These are phyloP conservation scores for Pisolithus sp. DNA, from an alignment of 768 basidiomycete species.

Conservation along the genomic window DNA sequence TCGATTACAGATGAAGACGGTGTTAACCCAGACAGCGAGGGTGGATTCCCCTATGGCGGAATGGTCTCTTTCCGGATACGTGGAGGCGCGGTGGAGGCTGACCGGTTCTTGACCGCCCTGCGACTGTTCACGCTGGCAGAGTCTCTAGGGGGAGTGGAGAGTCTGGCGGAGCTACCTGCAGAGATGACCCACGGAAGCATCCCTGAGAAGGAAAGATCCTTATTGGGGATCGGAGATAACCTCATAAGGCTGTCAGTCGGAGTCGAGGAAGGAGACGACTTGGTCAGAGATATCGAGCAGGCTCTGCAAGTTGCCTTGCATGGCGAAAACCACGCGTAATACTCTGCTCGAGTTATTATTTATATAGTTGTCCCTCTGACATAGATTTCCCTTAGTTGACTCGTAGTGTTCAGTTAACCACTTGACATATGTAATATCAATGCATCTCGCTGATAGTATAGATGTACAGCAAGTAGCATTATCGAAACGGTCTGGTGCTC, in stretches of 20 bases:
- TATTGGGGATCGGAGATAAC: constrained; percentile 72
- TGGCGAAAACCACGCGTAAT: not conserved
- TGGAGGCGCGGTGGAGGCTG: constrained; percentile 47
- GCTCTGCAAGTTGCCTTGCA: constrained; percentile 18
- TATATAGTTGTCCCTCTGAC: not conserved
- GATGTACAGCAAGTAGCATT: too few species aligned
- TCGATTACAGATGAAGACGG: constrained; percentile 17
- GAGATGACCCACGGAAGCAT: constrained; percentile 86
- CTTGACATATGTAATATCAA: too few species aligned
- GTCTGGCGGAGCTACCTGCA: constrained; percentile 79
- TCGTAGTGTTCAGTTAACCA: too few species aligned
- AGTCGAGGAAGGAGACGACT: constrained; percentile 81
- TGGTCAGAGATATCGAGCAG: constrained; percentile 38
- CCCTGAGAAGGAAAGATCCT: constrained; percentile 56
- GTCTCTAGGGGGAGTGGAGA: constrained; percentile 89
- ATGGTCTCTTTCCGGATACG: constrained; percentile 74
- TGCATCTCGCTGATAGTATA: too few species aligned
- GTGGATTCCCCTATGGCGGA: constrained; percentile 83
- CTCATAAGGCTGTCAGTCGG: constrained; percentile 80
- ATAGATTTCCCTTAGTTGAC: not conserved
- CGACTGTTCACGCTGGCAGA: constrained; percentile 79
- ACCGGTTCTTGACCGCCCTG: constrained; percentile 59
- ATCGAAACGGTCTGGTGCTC: too few species aligned
- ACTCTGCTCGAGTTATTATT: too few species aligned
- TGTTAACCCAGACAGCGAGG: constrained; percentile 19